Conservation (phyloP, 805 yeast species). For the Wickerhamomyces alni region DNA sequence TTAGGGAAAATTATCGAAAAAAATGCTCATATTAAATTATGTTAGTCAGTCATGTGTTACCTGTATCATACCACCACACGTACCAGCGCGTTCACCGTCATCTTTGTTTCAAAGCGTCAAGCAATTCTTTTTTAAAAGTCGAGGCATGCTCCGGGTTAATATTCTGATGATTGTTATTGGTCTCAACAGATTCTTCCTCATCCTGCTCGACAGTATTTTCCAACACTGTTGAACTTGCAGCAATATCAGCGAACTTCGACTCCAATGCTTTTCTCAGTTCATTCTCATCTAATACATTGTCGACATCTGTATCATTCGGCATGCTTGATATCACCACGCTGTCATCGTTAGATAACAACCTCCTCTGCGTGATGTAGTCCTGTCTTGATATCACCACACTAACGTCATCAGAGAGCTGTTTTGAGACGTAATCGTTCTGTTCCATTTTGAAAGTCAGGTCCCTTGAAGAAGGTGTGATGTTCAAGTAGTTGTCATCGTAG, state of each 20-base stretch:
- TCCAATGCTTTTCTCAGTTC: slow-evolving; percentile 15
- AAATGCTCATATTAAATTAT: no score
- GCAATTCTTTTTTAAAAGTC: background rate
- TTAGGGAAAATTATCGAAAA: no score
- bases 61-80: no score
- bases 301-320: slow-evolving; percentile 4
- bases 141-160: no score
- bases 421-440: no score
- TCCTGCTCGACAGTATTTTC: background rate
- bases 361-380: slow-evolving; percentile 13
- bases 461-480: slow-evolving; percentile 10
- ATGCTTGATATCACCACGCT: slow-evolving; percentile 17
- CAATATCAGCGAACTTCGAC: slow-evolving; percentile 12
- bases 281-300: slow-evolving; percentile 6
- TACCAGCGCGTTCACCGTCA: no score
- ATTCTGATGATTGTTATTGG: background rate
- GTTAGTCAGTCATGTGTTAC: no score
- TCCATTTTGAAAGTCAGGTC: no score
- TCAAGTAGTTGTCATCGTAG: slow-evolving; percentile 18
- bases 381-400: slow-evolving; percentile 18
- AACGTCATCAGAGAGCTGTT: slow-evolving; percentile 17
- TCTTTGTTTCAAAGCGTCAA: background rate
- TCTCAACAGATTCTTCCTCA: no score
- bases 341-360: slow-evolving; percentile 21
- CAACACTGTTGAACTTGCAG: slow-evolving; percentile 1